Conservation (phyloP, 352 stramenopile genomes). For the Globisporangium recalcitrans region DNA sequence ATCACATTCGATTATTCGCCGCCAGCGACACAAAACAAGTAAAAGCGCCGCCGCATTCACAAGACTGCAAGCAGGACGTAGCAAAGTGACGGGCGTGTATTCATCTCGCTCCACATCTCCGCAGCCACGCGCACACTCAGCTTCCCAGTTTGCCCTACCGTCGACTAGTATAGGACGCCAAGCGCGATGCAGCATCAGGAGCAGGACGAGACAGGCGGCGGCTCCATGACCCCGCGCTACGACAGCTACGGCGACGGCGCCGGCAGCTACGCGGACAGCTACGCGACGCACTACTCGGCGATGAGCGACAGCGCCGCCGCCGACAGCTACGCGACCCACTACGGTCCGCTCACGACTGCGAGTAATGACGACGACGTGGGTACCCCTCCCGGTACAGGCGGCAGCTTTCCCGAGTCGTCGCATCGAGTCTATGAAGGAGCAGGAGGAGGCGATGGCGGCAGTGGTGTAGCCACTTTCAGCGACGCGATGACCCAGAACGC, state of each 20-base stretch:
- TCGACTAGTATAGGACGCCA: too few species aligned
- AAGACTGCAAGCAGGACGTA: too few species aligned
- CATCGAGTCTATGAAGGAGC: neutral
- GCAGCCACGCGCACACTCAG: neutral
- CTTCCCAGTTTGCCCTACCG: too few species aligned
- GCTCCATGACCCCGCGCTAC: slow-evolving; percentile 12
- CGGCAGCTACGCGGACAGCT: slow-evolving; percentile 12
- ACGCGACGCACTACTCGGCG: slow-evolving; percentile 13
- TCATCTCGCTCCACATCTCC: neutral
- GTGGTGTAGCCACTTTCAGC: slow-evolving; percentile 8
- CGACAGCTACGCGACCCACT: slow-evolving; percentile 17
- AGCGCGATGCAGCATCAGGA: slow-evolving; percentile 1
- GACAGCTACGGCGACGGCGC: slow-evolving; percentile 12
- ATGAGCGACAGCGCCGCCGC: slow-evolving; percentile 10
- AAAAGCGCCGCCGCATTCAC: neutral
- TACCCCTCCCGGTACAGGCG: slow-evolving; percentile 12
- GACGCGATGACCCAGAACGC: slow-evolving; percentile 7
- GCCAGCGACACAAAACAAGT: neutral
- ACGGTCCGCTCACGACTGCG: slow-evolving; percentile 10
- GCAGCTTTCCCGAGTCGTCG: neutral
- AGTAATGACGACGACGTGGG: slow-evolving; percentile 9
- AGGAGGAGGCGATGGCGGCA: neutral
- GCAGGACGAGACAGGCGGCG: neutral
- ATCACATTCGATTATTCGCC: slow-evolving; percentile 6
- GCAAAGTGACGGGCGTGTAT: too few species aligned